Conservation (phyloP, 176 grass and related monocot genomes). For the Olyra latifolia region DNA sequence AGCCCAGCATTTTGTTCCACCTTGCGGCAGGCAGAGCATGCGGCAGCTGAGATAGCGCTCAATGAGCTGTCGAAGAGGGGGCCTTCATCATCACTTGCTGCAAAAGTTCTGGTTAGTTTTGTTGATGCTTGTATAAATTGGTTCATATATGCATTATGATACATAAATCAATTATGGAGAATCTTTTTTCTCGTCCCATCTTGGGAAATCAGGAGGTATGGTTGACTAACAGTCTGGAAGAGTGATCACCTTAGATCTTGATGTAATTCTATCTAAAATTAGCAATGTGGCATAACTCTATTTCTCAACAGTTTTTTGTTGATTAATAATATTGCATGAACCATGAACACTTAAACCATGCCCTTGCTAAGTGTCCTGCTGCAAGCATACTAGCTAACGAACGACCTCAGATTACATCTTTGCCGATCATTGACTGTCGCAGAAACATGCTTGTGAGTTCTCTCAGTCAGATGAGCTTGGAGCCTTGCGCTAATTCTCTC, state of each 20-base stretch:
- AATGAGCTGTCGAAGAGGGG: conserved; percentile 57
- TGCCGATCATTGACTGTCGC: not conserved
- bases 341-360: not conserved
- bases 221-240: conserved; percentile 17
- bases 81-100: conserved; percentile 52
- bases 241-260: not conserved
- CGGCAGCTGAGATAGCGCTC: conserved; percentile 55
- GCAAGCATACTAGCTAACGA: not conserved
- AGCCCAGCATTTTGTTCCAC: conserved; percentile 55
- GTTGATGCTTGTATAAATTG: not conserved
- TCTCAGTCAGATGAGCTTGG: not conserved
- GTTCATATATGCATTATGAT: not conserved
- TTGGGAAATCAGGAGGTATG: not conserved
- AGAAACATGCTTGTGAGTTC: not conserved
- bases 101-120: conserved; percentile 64
- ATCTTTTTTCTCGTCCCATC: not conserved
- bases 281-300: not conserved
- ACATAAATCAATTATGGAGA: not conserved
- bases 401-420: not conserved
- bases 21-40: conserved; percentile 57
- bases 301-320: not conserved
- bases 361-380: not conserved
- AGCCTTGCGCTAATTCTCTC: not conserved
- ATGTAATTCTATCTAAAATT: not conserved
- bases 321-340: not conserved